These are phyloP conservation scores for Tagetes patula DNA, from an alignment of 129 eudicot genomes.

Conservation along the genomic window DNA sequence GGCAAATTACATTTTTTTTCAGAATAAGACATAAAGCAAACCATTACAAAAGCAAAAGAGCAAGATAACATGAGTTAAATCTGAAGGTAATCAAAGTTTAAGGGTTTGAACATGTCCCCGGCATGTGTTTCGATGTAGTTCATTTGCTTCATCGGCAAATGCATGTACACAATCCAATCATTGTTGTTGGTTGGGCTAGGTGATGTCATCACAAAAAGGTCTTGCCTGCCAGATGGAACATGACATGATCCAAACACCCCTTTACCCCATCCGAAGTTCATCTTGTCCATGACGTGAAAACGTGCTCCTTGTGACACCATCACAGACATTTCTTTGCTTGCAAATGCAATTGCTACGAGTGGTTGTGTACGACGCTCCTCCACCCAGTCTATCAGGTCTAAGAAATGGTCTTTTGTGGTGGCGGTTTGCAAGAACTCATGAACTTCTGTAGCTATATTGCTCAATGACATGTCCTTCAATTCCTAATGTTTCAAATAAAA, in stretches of 20 bases:
- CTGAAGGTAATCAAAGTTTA: constrained; percentile 38
- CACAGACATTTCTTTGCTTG: constrained; percentile 29
- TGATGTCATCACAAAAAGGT: constrained; percentile 58
- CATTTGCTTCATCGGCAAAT: constrained; percentile 36
- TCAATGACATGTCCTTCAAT: constrained; percentile 34
- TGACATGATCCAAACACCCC: constrained; percentile 58
- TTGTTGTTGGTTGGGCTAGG: constrained; percentile 48
- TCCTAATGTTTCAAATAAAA: constrained; percentile 11
- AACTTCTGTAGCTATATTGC: constrained; percentile 39
- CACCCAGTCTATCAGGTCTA: constrained; percentile 62
- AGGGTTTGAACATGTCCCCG: constrained; percentile 41
- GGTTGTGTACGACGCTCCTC: constrained; percentile 55
- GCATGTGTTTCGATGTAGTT: constrained; percentile 47
- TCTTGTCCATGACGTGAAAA: constrained; percentile 35
- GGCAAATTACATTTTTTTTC: background rate
- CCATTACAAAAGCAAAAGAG: background rate
- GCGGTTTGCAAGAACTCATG: constrained; percentile 43
- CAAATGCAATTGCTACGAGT: constrained; percentile 39
- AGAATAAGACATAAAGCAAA: background rate
- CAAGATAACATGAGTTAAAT: background rate
- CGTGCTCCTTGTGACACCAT: constrained; percentile 54
- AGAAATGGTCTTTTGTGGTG: constrained; percentile 49
- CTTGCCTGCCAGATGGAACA: constrained; percentile 45
- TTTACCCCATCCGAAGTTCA: constrained; percentile 72
- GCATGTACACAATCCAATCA: constrained; percentile 75